Evolutionary conservation across 257 asterid species (phyloP), one percentile per base, ranked within the genome.

Genomic region (Gardenia jasminoides): DNA sequence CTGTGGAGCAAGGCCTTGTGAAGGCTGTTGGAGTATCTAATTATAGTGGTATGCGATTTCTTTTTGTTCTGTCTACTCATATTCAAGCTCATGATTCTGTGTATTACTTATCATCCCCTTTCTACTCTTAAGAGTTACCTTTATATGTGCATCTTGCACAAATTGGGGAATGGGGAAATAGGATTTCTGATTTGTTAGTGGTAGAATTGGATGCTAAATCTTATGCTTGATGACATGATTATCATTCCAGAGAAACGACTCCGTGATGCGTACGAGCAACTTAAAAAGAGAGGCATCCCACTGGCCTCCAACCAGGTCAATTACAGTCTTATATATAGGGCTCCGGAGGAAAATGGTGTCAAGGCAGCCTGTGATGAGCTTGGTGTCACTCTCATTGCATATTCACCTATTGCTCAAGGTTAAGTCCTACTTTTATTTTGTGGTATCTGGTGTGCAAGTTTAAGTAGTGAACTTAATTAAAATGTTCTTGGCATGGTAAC

Each of bases 321-420:
- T 79, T 94, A 94, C 89, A 94, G 99, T 76, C 91, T 94, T 68
- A 93, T 94, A 76, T 94, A 94, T 85, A 82, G 98, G 76, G 76
- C 80, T 41, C 98, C 98, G 0, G 99, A 94, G 89, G 89, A 94
- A 83, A 94, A 94, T 33, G 99, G 97, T 10, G 96, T 94, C 39
- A 93, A 94, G 87, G 88, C 97, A 30, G 82, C 99, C 43, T 93
- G 98, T 72, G 97, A 94, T 75, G 98, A 94, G 79, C 94, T 94
- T 58, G 98, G 98, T 28, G 80, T 94, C 85, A 88, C 96, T 41
- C 84, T 94, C 48, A 92, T 94, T 33, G 98, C 97, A 20, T 91
- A 91, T 83, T 94, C 98, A 24, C 98, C 97, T n/a, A 91, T 94
- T 76, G 98, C 99, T 80, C 99, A 94, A 90, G 99, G 99, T 94